A percentile compares a stretch with the other conserved stretches of the same genome.
Conservation (phyloP, 805 yeast species). For the Candida peoriensis region DNA sequence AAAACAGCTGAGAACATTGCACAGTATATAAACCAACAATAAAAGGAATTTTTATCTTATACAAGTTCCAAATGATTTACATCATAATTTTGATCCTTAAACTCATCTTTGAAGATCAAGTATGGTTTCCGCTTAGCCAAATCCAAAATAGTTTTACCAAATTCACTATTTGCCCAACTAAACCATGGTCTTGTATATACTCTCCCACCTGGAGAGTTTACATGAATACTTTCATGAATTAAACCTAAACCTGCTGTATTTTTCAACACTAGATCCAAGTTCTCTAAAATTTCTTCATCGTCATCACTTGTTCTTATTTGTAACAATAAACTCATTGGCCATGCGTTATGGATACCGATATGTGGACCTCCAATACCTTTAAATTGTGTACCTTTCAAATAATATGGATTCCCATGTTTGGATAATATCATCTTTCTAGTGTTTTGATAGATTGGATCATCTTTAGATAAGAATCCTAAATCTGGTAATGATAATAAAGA, state of each 20-base stretch:
- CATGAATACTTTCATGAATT: slow-evolving; percentile 79
- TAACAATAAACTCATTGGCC: slow-evolving; percentile 87
- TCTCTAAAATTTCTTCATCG: slow-evolving; percentile 57
- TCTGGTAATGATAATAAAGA: slow-evolving; percentile 78
- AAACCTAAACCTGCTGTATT: slow-evolving; percentile 74
- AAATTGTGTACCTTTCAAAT: slow-evolving; percentile 53
- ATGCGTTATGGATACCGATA: slow-evolving; percentile 71
- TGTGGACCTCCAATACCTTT: slow-evolving; percentile 91
- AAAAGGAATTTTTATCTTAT: not conserved
- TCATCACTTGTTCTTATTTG: slow-evolving; percentile 70
- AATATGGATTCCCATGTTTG: slow-evolving; percentile 75
- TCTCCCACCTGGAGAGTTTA: slow-evolving; percentile 41
- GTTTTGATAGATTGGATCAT: slow-evolving; percentile 64
- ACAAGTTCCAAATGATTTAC: slow-evolving; percentile 2
- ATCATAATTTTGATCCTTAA: slow-evolving; percentile 8
- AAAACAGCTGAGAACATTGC: slow-evolving; percentile 72
- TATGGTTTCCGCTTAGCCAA: slow-evolving; percentile 71
- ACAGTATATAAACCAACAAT: slow-evolving; percentile 46
- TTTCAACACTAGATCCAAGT: slow-evolving; percentile 45
- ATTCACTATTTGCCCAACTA: slow-evolving; percentile 91
- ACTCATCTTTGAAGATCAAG: slow-evolving; percentile 51
- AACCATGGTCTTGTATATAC: slow-evolving; percentile 85
- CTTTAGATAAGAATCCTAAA: slow-evolving; percentile 50
- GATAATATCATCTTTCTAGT: slow-evolving; percentile 73
- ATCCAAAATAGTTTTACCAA: slow-evolving; percentile 80